A percentile compares a stretch with the other conserved stretches of the same genome.
These are phyloP conservation scores for Colletotrichum sp. DNA, from an alignment of 2,329 filamentous ascomycete species.

Conservation along the genomic window DNA sequence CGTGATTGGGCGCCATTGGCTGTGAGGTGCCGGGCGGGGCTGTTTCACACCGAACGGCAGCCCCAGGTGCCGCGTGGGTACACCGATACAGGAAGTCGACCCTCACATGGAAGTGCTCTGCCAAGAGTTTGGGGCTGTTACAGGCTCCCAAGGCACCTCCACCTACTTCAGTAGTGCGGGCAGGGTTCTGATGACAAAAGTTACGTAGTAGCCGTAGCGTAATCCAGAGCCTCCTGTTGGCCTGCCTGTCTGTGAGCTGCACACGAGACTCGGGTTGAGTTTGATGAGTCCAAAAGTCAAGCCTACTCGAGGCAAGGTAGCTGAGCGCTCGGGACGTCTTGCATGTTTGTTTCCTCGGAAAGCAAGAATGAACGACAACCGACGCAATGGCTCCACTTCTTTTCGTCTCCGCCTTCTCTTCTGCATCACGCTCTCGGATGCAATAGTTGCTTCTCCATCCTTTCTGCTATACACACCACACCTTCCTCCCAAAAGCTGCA, in stretches of 20 bases:
- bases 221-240: not conserved
- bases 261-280: not conserved
- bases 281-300: not conserved
- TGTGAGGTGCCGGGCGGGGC: not conserved
- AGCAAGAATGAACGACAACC: slow-evolving; percentile 14
- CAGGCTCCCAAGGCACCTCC: not conserved
- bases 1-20: not conserved
- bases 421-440: not conserved
- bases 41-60: slow-evolving; percentile 13
- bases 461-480: not conserved
- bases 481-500: not conserved
- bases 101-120: not conserved
- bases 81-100: not conserved
- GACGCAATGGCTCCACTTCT: not conserved
- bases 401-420: slow-evolving; percentile 8
- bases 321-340: slow-evolving; percentile 8
- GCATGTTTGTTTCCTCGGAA: slow-evolving; percentile 10
- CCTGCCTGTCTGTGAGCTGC: not conserved
- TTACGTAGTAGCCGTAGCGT: not conserved
- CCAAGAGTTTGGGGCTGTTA: slow-evolving; percentile 22
- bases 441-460: not conserved
- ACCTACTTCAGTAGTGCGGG: too few species aligned
- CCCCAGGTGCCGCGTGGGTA: slow-evolving; percentile 1
- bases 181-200: not conserved
- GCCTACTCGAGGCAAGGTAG: not conserved